A percentile compares a stretch with the other conserved stretches of the same genome.
Conservation (phyloP, 805 yeast species). For the Candida ponderosae region DNA sequence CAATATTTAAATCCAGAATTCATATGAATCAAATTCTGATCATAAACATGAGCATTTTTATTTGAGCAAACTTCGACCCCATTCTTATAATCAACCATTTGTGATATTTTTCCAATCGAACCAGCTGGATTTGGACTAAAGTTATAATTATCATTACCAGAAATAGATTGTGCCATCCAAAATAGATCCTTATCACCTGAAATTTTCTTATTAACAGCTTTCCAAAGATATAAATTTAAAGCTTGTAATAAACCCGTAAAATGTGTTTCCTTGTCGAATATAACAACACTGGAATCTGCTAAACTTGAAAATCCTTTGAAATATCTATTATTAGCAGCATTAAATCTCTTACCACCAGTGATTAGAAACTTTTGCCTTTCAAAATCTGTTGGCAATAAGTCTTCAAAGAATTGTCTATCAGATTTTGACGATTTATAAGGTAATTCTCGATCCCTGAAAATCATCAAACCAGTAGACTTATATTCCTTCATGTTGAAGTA, state of each 20-base stretch:
- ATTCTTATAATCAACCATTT: background rate
- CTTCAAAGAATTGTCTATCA: constrained; percentile 1
- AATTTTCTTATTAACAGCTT: constrained; percentile 15
- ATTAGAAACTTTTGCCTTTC: constrained; percentile 3
- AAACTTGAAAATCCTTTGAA: constrained; percentile 13
- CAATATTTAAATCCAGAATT: constrained; percentile 51
- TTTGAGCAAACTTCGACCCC: constrained; percentile 39
- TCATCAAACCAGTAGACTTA: constrained; percentile 27
- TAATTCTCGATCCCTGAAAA: constrained; percentile 34
- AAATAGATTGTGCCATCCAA: constrained; percentile 24
- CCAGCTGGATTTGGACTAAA: constrained; percentile 10
- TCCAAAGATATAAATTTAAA: constrained; percentile 9
- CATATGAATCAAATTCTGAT: constrained; percentile 41
- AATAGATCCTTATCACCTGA: constrained; percentile 31
- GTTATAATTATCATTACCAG: constrained; percentile 10
- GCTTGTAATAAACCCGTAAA: constrained; percentile 16
- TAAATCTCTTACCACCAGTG: background rate
- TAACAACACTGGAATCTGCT: constrained; percentile 23
- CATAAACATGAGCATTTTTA: constrained; percentile 48
- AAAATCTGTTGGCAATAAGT: constrained; percentile 3
- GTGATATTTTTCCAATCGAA: constrained; percentile 7
- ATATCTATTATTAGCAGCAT: constrained; percentile 1
- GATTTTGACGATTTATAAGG: constrained; percentile 2
- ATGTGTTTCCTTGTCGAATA: constrained; percentile 17
- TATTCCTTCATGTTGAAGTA: constrained; percentile 27